These are phyloP conservation scores for Coniochaeta sp. DNA, from an alignment of 2,329 filamentous ascomycete species.

Conservation along the genomic window DNA sequence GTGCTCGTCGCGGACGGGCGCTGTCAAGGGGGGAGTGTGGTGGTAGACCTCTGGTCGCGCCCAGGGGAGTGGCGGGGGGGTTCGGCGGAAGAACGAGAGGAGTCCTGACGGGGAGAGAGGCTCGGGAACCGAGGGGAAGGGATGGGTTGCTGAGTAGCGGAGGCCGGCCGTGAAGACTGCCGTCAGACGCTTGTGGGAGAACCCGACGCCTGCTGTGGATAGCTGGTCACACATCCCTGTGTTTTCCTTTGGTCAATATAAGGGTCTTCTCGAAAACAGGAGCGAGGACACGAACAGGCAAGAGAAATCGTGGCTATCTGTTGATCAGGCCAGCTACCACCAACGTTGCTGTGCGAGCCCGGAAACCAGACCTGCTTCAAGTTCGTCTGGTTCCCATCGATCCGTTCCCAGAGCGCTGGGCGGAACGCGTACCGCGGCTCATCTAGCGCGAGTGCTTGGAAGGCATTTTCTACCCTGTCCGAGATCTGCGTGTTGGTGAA, in stretches of 20 bases:
- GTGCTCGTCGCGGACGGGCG: no score
- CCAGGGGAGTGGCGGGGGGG: constrained; percentile 12
- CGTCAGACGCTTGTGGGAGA: constrained; percentile 18
- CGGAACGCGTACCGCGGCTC: constrained; percentile 35
- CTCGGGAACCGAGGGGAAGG: constrained; percentile 19
- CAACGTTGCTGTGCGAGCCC: constrained; percentile 55
- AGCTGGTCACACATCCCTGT: constrained; percentile 30
- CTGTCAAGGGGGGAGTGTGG: constrained; percentile 9
- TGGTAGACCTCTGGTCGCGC: constrained; percentile 19
- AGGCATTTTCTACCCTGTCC: constrained; percentile 35
- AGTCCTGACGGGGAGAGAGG: not conserved
- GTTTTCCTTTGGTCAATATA: no score
- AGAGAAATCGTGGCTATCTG: constrained; percentile 23
- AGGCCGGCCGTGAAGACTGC: constrained; percentile 19
- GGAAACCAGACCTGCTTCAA: constrained; percentile 47
- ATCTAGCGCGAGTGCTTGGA: constrained; percentile 43
- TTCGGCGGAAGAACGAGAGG: not conserved
- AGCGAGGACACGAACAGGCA: no score
- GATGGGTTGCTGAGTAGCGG: constrained; percentile 23
- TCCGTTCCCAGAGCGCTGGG: constrained; percentile 34
- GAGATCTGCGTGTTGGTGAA: constrained; percentile 38
- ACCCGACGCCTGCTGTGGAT: constrained; percentile 22
- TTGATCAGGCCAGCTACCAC: constrained; percentile 47
- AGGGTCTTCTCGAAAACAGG: no score
- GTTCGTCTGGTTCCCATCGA: constrained; percentile 19